Evolutionary conservation across 208 protist genomes (phyloP), one percentile per base, ranked within the genome.

Genomic region (Naegleria fowleri): DNA sequence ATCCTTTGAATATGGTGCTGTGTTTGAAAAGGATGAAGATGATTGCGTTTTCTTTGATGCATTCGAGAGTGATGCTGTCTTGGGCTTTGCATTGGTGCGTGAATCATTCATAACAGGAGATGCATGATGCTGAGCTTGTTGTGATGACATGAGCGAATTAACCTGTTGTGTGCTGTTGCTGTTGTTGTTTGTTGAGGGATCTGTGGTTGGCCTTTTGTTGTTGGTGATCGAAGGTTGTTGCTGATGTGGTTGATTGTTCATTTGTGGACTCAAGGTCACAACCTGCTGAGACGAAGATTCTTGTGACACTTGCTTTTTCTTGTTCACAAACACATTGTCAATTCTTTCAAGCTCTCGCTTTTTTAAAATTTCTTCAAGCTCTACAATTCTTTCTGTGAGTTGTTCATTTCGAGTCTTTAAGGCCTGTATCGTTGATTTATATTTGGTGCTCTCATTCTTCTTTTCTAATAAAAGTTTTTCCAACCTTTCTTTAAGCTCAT

Each of bases 291-390:
- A 51, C 5, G 22, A 13, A 43, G 16, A 29, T 19, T 86, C 83
- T 86, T 86, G 16, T 25, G 83, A 43, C 2, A 1, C 36, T 79
- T 1, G 2, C 4, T 29, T 87, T 38, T 88, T n/a, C 33, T 86
- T 88, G 1, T 88, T 39, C 0, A 16, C n/a, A 88, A 88, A 88
- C 36, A 36, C 4, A 19, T 25, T 58, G 9, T 88, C 85, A n/a
- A 88, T 58, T 88, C 85, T 88, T 58, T 88, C 41, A 58, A 88
- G 36, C 19, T 88, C 85, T n/a, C 41, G 33, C 13, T 58, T 25
- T 39, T 58, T 88, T 5, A 48, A 6, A 51, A 39, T 38, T 38
- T 88, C 85, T 58, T 58, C 43, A 5, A 88, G 85, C n/a, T 88
- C 85, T 33, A 6, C 9, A 59, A 43, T 88, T 38, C n/a, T 58